Evolutionary conservation across 2,329 filamentous ascomycete genomes (phyloP), one percentile per base, ranked within the genome.

Genomic region (Zymoseptoria brevis): DNA sequence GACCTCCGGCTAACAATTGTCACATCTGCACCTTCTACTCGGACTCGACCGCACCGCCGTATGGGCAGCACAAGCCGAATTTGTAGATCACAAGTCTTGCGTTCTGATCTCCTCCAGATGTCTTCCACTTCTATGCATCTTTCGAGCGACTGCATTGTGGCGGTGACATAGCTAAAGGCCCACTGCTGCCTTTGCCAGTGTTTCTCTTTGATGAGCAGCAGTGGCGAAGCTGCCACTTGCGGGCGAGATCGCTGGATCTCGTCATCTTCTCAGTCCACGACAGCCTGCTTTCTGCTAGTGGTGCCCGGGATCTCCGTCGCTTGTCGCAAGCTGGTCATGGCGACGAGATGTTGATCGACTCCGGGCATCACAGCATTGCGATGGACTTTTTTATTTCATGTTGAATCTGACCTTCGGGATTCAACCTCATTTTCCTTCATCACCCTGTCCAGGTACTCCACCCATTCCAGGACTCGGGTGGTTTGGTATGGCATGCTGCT

Each of bases 401-500:
- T 16, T 16, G 5, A 45, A 7, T 45, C 35, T 29, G 26, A n/a
- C 13, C 35, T n/a, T 3, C 1, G 35, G 13, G 16, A 45, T 8
- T n/a, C 22, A 19, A 29, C 19, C 55, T 71, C 69, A 71, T 65
- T 69, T 67, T 51, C 66, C 67, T 55, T 70, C 68, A 50, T 70
- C 69, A 56, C 66, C 68, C 49, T 68, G 64, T 11, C 58, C 60
- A 16, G 61, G 57, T 9, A 55, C 53, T 52, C 61, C 63, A 26
- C 60, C 62, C 61, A 68, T 67, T 11, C 67, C 68, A n/a, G 68
- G 67, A 53, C 66, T 70, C 13, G 68, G 63, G 8, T 69, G 68
- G 53, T 67, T 65, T 13, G 67, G 68, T 8, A 68, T 60, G n/a
- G 69, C 69, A 22, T 68, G 61, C 55, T 71, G 68, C 59, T 69